These are phyloP conservation scores for Penicillium brasilianum DNA, from an alignment of 2,329 filamentous ascomycete species.

Conservation along the genomic window DNA sequence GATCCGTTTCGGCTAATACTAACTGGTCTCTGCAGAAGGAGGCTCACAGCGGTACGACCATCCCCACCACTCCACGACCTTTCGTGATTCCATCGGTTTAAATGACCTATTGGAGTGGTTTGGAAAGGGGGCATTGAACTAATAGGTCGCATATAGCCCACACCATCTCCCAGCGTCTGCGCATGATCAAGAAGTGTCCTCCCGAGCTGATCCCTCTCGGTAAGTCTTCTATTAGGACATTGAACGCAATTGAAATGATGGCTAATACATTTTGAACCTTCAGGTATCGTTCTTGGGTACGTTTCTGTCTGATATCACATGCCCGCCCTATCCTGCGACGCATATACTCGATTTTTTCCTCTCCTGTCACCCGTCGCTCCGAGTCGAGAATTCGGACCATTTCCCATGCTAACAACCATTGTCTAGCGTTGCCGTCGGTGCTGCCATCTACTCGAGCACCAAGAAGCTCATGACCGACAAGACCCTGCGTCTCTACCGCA, in stretches of 20 bases:
- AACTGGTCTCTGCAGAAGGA: constrained; percentile 61
- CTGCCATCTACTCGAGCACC: constrained; percentile 79
- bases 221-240: constrained; percentile 55
- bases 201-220: constrained; percentile 93
- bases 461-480: constrained; percentile 89
- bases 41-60: constrained; percentile 63
- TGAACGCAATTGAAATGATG: constrained; percentile 16
- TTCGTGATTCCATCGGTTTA: constrained; percentile 17
- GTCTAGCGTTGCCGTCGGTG: constrained; percentile 68
- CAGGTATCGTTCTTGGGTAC: constrained; percentile 85
- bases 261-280: constrained; percentile 35
- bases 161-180: constrained; percentile 93
- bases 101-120: background rate
- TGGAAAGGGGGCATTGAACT: constrained; percentile 24
- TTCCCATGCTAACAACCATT: constrained; percentile 27
- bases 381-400: constrained; percentile 5
- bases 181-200: constrained; percentile 86
- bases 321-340: constrained; percentile 18
- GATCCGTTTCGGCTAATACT: constrained; percentile 41
- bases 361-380: constrained; percentile 25
- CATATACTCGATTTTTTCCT: constrained; percentile 22
- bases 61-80: constrained; percentile 11
- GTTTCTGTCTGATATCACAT: constrained; percentile 43
- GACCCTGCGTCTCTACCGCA: constrained; percentile 84
- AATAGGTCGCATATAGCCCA: constrained; percentile 67